These are phyloP conservation scores for Aspergillus aculeatinus DNA, from an alignment of 2,329 filamentous ascomycete species.

Conservation along the genomic window DNA sequence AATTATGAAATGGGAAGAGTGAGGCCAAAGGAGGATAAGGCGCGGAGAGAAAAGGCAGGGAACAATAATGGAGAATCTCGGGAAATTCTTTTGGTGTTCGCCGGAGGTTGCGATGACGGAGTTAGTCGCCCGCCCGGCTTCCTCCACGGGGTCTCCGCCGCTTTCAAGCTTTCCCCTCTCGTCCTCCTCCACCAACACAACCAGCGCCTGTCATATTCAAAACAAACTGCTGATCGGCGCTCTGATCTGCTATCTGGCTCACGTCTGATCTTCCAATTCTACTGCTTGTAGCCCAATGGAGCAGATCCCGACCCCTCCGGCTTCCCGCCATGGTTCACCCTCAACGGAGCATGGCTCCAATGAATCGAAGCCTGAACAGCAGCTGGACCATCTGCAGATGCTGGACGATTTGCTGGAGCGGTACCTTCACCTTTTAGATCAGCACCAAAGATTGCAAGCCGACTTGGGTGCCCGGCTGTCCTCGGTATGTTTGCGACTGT, in stretches of 20 bases:
- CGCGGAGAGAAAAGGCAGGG: constrained; percentile 8
- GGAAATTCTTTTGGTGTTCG: constrained; percentile 38
- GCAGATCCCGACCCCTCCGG: constrained; percentile 37
- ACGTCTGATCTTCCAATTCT: not conserved
- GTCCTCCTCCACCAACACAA: not conserved
- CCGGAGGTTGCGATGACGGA: constrained; percentile 35
- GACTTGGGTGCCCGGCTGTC: constrained; percentile 40
- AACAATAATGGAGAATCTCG: constrained; percentile 15
- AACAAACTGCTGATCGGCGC: not conserved
- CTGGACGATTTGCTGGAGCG: constrained; percentile 44
- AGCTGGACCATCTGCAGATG: constrained; percentile 30
- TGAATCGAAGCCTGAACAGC: constrained; percentile 7
- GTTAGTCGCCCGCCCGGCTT: constrained; percentile 30
- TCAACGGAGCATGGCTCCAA: constrained; percentile 23
- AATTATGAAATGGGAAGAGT: not conserved
- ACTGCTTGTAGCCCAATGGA: constrained; percentile 24
- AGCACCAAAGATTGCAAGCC: constrained; percentile 42
- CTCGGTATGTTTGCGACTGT: constrained; percentile 32
- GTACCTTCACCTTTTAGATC: constrained; percentile 46
- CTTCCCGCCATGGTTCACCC: constrained; percentile 32
- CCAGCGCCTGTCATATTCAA: not conserved
- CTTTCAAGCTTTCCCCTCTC: not conserved
- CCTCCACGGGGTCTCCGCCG: constrained; percentile 17
- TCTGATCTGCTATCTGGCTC: not conserved
- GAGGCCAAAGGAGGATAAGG: not conserved